Evolutionary conservation across 2,329 filamentous ascomycete genomes (phyloP).

Genomic region (Alternaria sp.): DNA sequence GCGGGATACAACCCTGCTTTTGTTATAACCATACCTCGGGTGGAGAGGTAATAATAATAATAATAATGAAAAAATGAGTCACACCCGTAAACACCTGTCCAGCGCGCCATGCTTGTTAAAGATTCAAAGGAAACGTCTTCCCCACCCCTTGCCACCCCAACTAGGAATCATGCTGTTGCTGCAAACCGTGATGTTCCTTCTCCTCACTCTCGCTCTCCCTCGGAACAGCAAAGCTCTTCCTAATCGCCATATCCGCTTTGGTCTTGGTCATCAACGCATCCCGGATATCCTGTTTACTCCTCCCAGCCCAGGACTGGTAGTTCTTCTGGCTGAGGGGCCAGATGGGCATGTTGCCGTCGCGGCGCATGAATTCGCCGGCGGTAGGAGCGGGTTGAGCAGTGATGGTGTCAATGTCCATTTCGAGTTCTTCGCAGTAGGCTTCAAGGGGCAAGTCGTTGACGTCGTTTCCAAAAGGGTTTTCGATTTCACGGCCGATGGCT

Average conservation of each 20-base stretch:
- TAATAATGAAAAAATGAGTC: too few relatives aligned
- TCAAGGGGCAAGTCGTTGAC: conserved; percentile 76
- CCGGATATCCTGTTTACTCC: conserved; percentile 54
- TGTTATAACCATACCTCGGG: neutral
- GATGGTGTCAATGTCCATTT: conserved; percentile 77
- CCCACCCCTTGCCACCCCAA: too few relatives aligned
- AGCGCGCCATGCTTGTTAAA: conserved; percentile 5
- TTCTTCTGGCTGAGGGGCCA: conserved; percentile 62
- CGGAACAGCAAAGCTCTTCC: conserved; percentile 41
- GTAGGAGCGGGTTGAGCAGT: conserved; percentile 65
- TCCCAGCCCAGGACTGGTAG: conserved; percentile 50
- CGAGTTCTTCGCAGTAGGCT: conserved; percentile 77
- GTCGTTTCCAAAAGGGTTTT: conserved; percentile 84
- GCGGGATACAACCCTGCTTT: neutral
- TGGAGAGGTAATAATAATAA: too few relatives aligned
- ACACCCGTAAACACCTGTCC: conserved; percentile 1
- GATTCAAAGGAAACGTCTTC: neutral
- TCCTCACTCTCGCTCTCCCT: conserved; percentile 35
- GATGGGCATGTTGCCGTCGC: conserved; percentile 62
- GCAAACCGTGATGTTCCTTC: conserved; percentile 27
- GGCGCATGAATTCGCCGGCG: conserved; percentile 61
- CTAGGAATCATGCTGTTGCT: conserved; percentile 22
- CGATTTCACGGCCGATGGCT: conserved; percentile 80
- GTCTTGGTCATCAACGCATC: conserved; percentile 56
- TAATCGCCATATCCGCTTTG: conserved; percentile 46